Percentiles rank a stretch among this genome's conserved stretches.
Evolutionary conservation across 1,284 basidiomycete species (phyloP).

Genomic region (Pseudozyma thailandica): DNA sequence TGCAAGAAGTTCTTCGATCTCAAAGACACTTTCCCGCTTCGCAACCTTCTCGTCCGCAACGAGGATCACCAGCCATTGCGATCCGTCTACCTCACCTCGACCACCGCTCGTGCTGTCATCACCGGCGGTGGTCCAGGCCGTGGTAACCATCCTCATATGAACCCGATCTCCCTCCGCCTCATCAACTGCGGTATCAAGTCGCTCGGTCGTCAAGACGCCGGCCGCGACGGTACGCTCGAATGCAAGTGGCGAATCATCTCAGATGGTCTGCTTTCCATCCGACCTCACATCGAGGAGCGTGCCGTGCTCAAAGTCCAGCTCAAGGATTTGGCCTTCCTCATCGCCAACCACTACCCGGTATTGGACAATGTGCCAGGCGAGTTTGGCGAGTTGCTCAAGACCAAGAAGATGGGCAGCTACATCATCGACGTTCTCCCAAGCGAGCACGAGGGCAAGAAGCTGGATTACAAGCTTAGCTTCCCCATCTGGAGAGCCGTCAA

Average conservation of each 20-base stretch:
- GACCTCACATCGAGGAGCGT: conserved; percentile 79
- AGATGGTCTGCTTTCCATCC: conserved; percentile 84
- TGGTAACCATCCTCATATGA: conserved; percentile 58
- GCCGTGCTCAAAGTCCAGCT: conserved; percentile 76
- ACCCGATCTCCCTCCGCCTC: conserved; percentile 85
- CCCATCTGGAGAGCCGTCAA: conserved; percentile 65
- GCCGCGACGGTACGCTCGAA: conserved; percentile 69
- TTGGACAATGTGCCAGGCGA: conserved; percentile 55
- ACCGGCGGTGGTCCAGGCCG: conserved; percentile 74
- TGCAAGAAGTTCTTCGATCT: conserved; percentile 80
- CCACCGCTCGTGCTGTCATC: conserved; percentile 79
- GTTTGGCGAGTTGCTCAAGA: conserved; percentile 46
- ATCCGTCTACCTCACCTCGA: conserved; percentile 89
- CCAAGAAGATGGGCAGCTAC: conserved; percentile 60
- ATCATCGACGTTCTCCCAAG: conserved; percentile 58
- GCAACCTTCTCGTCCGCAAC: conserved; percentile 87
- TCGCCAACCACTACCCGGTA: conserved; percentile 62
- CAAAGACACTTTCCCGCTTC: conserved; percentile 77
- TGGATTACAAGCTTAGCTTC: conserved; percentile 53
- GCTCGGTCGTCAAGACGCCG: conserved; percentile 73
- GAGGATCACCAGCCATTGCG: conserved; percentile 80
- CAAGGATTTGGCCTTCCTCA: conserved; percentile 75
- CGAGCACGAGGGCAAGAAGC: conserved; percentile 49
- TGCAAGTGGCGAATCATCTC: conserved; percentile 78
- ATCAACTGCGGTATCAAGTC: conserved; percentile 89